These are phyloP conservation scores for Trametes hirsuta DNA, from an alignment of 1,284 basidiomycete species.

Conservation along the genomic window DNA sequence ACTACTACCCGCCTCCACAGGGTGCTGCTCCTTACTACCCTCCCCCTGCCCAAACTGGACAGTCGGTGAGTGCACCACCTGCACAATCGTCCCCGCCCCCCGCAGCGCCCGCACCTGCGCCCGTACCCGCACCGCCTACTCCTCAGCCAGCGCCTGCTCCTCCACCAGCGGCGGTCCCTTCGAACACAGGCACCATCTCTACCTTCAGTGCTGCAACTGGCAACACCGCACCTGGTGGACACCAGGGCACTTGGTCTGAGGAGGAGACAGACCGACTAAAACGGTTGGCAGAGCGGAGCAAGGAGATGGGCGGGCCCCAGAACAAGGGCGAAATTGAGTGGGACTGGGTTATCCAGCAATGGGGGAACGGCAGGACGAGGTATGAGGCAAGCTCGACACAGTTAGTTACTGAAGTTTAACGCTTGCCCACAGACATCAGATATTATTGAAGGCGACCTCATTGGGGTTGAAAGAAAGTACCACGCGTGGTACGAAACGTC, in stretches of 20 bases:
- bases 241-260: constrained; percentile 75
- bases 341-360: constrained; percentile 74
- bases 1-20: constrained; percentile 51
- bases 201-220: constrained; percentile 41
- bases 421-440: constrained; percentile 61
- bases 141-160: constrained; percentile 1
- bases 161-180: constrained; percentile 21
- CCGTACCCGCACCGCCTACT: constrained; percentile 2
- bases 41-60: constrained; percentile 26
- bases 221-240: constrained; percentile 46
- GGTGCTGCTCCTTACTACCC: constrained; percentile 41
- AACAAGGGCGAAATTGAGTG: constrained; percentile 67
- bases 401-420: background rate
- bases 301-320: constrained; percentile 39
- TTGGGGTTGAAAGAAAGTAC: constrained; percentile 75
- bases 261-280: constrained; percentile 71
- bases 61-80: constrained; percentile 26
- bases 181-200: constrained; percentile 39
- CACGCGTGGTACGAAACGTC: constrained; percentile 63
- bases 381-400: constrained; percentile 32
- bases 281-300: constrained; percentile 67
- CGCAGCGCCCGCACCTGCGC: constrained; percentile 5
- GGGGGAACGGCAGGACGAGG: constrained; percentile 74
- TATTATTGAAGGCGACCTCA: constrained; percentile 75
- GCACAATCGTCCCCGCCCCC: constrained; percentile 9